Percentiles rank a stretch among this genome's conserved stretches.
Conservation (phyloP, 148 eudicot species). For the Chenopodium album region DNA sequence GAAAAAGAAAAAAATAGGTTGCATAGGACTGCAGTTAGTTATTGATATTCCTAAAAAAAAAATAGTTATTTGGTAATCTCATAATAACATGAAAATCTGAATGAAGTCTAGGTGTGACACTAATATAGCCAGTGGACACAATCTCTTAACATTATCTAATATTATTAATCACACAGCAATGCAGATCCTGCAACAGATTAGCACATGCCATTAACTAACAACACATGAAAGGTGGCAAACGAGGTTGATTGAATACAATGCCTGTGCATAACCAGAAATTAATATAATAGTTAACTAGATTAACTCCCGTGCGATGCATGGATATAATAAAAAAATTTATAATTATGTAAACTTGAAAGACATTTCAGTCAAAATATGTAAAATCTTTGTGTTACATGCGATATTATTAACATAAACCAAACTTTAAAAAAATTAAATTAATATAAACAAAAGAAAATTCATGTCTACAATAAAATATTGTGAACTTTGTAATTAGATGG, state of each 20-base stretch:
- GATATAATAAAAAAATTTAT: too few relatives aligned
- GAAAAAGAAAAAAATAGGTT: background rate
- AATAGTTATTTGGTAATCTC: background rate
- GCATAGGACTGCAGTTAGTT: conserved; percentile 2
- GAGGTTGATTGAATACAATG: background rate
- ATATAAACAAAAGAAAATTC: too few relatives aligned
- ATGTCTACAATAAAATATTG: too few relatives aligned
- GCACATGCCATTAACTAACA: background rate
- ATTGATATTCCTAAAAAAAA: background rate
- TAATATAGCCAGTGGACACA: background rate
- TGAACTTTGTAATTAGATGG: too few relatives aligned
- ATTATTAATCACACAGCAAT: background rate
- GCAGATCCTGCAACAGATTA: background rate
- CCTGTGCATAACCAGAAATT: too few relatives aligned
- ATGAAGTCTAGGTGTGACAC: background rate
- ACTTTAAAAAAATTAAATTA: too few relatives aligned
- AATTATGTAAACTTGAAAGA: too few relatives aligned
- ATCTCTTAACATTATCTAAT: background rate
- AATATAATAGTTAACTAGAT: too few relatives aligned
- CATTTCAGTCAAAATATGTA: too few relatives aligned
- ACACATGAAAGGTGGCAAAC: background rate
- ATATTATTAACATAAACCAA: too few relatives aligned
- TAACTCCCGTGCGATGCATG: too few relatives aligned
- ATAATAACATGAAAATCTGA: background rate
- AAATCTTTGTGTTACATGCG: too few relatives aligned